Percentiles rank a stretch among this genome's conserved stretches.
Conservation (phyloP, 2,329 filamentous ascomycete genomes). For the Claviceps capensis region DNA sequence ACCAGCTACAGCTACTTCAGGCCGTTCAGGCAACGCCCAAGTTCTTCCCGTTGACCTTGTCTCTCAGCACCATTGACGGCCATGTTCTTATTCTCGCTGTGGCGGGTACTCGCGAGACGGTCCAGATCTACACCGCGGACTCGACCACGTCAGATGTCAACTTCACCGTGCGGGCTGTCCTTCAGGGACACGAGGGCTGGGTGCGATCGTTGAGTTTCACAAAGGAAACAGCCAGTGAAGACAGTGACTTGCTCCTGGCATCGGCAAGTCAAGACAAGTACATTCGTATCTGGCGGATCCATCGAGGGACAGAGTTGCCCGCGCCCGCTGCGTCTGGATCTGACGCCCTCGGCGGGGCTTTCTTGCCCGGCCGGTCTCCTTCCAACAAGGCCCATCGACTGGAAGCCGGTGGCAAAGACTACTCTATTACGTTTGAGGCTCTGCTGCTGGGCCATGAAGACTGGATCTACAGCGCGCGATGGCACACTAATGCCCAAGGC, state of each 20-base stretch:
- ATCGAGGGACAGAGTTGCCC: slow-evolving; percentile 52
- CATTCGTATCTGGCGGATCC: slow-evolving; percentile 81
- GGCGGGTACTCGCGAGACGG: slow-evolving; percentile 69
- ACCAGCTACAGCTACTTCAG: slow-evolving; percentile 44
- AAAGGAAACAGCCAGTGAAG: slow-evolving; percentile 37
- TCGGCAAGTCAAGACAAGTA: slow-evolving; percentile 98
- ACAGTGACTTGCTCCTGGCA: slow-evolving; percentile 64
- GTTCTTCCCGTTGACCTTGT: slow-evolving; percentile 70
- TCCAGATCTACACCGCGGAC: slow-evolving; percentile 63
- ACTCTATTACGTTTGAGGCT: slow-evolving; percentile 84
- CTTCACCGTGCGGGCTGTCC: slow-evolving; percentile 61
- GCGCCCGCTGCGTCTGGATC: slow-evolving; percentile 37
- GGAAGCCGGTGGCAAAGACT: slow-evolving; percentile 44
- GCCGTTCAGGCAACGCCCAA: slow-evolving; percentile 60
- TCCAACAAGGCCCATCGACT: slow-evolving; percentile 85
- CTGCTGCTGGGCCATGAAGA: slow-evolving; percentile 91
- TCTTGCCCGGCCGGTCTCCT: slow-evolving; percentile 55
- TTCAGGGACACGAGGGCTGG: slow-evolving; percentile 91
- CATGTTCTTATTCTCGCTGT: slow-evolving; percentile 57
- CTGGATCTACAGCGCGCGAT: slow-evolving; percentile 86
- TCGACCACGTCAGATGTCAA: slow-evolving; percentile 22
- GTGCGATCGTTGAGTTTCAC: slow-evolving; percentile 74
- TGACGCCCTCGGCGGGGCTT: slow-evolving; percentile 43
- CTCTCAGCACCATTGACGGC: slow-evolving; percentile 46
- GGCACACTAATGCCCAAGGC: slow-evolving; percentile 41